These are phyloP conservation scores for Herpetomonas muscarum DNA, from an alignment of 208 protist genomes.

Conservation along the genomic window DNA sequence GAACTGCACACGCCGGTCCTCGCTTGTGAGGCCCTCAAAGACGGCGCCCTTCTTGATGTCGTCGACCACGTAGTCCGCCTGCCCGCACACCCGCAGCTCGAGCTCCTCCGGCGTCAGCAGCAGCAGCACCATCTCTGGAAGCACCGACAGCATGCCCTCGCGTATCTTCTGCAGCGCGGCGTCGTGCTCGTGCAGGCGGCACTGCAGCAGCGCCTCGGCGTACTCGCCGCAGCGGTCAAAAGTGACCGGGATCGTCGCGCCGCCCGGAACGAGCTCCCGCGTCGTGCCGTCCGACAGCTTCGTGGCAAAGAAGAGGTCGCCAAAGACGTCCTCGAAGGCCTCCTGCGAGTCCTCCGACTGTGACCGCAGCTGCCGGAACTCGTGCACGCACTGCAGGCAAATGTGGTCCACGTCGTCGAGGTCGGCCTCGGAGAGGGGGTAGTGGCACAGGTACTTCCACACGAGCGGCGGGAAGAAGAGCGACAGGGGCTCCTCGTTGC, in stretches of 20 bases:
- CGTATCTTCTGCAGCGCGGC: constrained; percentile 71
- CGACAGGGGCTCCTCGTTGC: constrained; percentile 85
- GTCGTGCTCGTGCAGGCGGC: constrained; percentile 82
- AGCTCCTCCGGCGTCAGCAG: constrained; percentile 86
- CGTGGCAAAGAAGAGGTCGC: constrained; percentile 82
- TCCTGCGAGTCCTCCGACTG: constrained; percentile 26
- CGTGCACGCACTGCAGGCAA: constrained; percentile 79
- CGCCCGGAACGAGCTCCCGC: constrained; percentile 70
- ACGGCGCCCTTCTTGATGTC: constrained; percentile 75
- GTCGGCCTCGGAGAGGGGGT: constrained; percentile 64
- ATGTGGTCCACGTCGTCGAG: constrained; percentile 78
- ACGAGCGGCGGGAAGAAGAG: constrained; percentile 90
- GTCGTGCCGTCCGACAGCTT: constrained; percentile 71
- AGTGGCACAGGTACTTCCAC: constrained; percentile 85
- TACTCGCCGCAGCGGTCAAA: constrained; percentile 75
- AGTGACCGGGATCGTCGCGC: constrained; percentile 61
- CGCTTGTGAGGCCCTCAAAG: constrained; percentile 79
- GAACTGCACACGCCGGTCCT: constrained; percentile 83
- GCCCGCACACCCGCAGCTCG: constrained; percentile 87
- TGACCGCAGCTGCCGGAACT: constrained; percentile 57
- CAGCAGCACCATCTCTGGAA: constrained; percentile 80
- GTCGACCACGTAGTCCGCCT: constrained; percentile 83
- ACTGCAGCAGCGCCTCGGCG: constrained; percentile 55
- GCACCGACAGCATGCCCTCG: constrained; percentile 79
- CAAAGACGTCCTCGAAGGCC: constrained; percentile 79